Conservation (phyloP, 139 green algal species). For the Pleodorina starrii region DNA sequence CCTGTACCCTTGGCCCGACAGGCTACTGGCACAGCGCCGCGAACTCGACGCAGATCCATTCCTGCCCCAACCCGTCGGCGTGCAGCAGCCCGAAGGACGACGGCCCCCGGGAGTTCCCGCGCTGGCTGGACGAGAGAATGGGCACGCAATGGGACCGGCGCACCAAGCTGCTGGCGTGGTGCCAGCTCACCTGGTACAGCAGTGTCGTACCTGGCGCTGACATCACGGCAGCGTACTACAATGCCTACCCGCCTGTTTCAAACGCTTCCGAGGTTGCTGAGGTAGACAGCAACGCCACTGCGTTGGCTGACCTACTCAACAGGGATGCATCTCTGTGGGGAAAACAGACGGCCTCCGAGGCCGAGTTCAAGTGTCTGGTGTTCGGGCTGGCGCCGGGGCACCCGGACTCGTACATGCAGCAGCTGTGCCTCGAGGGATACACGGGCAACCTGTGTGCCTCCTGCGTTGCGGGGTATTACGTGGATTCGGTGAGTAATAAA, state of each 20-base stretch:
- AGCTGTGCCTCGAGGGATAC: slow-evolving; percentile 38
- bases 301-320: too few relatives aligned
- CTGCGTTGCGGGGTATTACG: slow-evolving; percentile 19
- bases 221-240: not conserved
- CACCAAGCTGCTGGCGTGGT: not conserved
- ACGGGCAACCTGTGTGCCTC: slow-evolving; percentile 43
- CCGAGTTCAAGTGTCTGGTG: too few relatives aligned
- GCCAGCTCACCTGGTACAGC: slow-evolving; percentile 12
- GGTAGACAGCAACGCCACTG: too few relatives aligned
- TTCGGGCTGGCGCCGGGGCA: not conserved
- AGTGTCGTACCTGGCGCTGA: not conserved
- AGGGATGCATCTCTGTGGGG: too few relatives aligned
- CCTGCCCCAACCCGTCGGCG: slow-evolving; percentile 36
- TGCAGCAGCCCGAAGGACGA: not conserved
- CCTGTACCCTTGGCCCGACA: too few relatives aligned
- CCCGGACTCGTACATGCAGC: slow-evolving; percentile 22
- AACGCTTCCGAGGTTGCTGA: too few relatives aligned
- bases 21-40: slow-evolving; percentile 29
- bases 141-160: not conserved
- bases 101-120: not conserved
- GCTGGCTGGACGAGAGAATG: not conserved
- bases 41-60: slow-evolving; percentile 6
- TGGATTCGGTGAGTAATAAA: not conserved
- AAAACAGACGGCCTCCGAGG: too few relatives aligned
- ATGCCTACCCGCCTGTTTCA: too few relatives aligned